Conservation (phyloP, 768 basidiomycete genomes). For the Leucocoprinus birnbaumii region DNA sequence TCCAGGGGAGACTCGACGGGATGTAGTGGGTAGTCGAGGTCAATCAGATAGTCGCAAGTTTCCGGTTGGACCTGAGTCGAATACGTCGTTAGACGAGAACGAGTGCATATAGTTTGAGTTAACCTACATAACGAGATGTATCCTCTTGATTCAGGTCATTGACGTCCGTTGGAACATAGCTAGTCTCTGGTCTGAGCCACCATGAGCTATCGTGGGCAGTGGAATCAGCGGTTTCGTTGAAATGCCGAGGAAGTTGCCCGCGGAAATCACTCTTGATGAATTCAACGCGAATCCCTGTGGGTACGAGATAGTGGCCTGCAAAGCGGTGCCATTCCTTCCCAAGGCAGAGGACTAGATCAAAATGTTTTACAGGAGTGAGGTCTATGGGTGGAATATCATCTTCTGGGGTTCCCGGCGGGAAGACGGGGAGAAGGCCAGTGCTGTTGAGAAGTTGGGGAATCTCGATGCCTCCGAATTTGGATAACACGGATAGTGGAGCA, state of each 20-base stretch:
- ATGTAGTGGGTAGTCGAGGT: constrained; percentile 81
- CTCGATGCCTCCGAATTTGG: constrained; percentile 72
- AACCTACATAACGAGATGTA: constrained; percentile 67
- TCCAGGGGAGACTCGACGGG: constrained; percentile 55
- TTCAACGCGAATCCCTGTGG: constrained; percentile 75
- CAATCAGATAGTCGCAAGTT: constrained; percentile 87
- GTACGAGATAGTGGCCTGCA: constrained; percentile 86
- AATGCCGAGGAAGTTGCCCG: constrained; percentile 86
- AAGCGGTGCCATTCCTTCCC: constrained; percentile 98
- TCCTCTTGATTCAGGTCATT: constrained; percentile 91
- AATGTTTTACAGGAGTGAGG: constrained; percentile 60
- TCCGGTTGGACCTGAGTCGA: constrained; percentile 57
- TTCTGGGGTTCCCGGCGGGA: constrained; percentile 30
- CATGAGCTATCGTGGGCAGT: constrained; percentile 14
- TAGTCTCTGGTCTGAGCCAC: constrained; percentile 65
- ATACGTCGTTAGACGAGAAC: constrained; percentile 6
- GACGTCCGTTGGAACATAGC: constrained; percentile 56
- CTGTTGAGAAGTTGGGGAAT: constrained; percentile 79
- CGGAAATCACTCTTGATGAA: constrained; percentile 92
- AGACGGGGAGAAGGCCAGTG: constrained; percentile 58
- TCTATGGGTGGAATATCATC: constrained; percentile 55
- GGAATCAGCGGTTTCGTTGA: constrained; percentile 27
- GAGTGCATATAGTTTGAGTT: constrained; percentile 1
- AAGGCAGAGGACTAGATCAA: constrained; percentile 77
- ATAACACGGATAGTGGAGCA: constrained; percentile 72